These are phyloP conservation scores for Nothophoma quercina DNA, from an alignment of 2,329 filamentous ascomycete genomes.

Conservation along the genomic window DNA sequence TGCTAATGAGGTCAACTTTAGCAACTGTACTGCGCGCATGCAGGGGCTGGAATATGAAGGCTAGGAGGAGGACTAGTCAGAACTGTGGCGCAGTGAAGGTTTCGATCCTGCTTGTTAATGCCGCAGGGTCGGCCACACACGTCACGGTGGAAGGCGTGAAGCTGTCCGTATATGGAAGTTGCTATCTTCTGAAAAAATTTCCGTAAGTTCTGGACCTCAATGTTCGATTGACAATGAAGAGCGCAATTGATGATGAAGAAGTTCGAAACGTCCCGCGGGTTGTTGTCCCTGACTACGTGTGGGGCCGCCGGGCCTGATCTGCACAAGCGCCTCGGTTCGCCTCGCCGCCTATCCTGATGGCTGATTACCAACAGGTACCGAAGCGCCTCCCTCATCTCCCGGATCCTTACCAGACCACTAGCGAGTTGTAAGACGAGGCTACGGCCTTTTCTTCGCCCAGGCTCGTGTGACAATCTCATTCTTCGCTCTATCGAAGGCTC, in stretches of 20 bases:
- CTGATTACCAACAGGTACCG: not conserved
- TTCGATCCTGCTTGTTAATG: not conserved
- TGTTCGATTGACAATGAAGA: too few relatives aligned
- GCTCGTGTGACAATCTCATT: too few relatives aligned
- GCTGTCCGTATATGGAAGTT: not conserved
- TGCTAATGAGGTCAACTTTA: not conserved
- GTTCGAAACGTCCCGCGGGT: not conserved
- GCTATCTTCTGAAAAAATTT: too few relatives aligned
- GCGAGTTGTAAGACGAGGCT: not conserved
- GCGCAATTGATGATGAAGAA: too few relatives aligned
- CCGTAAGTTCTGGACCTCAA: too few relatives aligned
- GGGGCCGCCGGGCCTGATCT: not conserved
- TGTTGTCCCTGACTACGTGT: not conserved
- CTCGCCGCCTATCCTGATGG: not conserved
- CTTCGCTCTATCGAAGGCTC: too few relatives aligned
- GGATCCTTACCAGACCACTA: not conserved
- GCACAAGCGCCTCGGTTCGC: not conserved
- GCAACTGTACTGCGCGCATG: not conserved
- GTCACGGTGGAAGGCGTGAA: too few relatives aligned
- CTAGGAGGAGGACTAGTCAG: not conserved
- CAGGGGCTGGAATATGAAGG: not conserved
- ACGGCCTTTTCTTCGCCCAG: not conserved
- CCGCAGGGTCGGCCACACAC: not conserved
- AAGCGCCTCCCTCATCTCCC: constrained; percentile 1
- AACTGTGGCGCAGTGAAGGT: not conserved